Evolutionary conservation across 2,329 filamentous ascomycete species (phyloP), one percentile per base, ranked within the genome.

Genomic region (Furcasterigmium furcatum): DNA sequence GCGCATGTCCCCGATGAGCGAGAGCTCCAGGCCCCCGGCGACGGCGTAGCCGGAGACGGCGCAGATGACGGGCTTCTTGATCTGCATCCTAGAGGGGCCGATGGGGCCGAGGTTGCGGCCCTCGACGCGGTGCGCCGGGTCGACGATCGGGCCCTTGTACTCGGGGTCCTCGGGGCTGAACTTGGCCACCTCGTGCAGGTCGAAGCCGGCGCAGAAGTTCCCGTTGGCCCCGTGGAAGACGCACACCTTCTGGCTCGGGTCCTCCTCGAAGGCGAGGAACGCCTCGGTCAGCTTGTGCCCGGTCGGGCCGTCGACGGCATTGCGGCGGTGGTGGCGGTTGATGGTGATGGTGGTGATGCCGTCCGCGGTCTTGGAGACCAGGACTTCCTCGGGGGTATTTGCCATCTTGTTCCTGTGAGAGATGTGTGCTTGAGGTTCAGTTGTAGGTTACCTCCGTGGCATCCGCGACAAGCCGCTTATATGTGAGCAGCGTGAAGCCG

Each of bases 311-410:
- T 81, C 68, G 34, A 82, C 68, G 12, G 77, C 78, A 53, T 82
- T 82, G 43, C 70, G 69, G 20, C 69, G 64, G 12, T 71, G 58
- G 0, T 65, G 64, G n/a, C 77, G 70, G 57, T 76, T 72, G 51
- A 82, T 70, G n/a, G 72, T 69, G 46, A 82, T 75, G n/a, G 67
- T 73, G 0, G 76, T 76, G 52, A 82, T 76, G 39, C 76, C 76
- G 2, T 63, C 56, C 1, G 45, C 9, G 16, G 57, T 54, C 19
- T 48, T 55, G 35, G 40, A 44, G 10, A 56, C 51, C 18, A 50
- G 47, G 7, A 58, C 49, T 13, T 13, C 14, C 3, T 32, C 30
- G 30, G 30, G 5, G 30, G 29, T n/a, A n/a, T n/a, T n/a, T n/a
- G n/a, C n/a, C n/a, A n/a, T n/a, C n/a, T n/a, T n/a, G n/a, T n/a